Base-by-base conservation (phyloP, 805 yeast species). In the Candida sphagnicola region DNA sequence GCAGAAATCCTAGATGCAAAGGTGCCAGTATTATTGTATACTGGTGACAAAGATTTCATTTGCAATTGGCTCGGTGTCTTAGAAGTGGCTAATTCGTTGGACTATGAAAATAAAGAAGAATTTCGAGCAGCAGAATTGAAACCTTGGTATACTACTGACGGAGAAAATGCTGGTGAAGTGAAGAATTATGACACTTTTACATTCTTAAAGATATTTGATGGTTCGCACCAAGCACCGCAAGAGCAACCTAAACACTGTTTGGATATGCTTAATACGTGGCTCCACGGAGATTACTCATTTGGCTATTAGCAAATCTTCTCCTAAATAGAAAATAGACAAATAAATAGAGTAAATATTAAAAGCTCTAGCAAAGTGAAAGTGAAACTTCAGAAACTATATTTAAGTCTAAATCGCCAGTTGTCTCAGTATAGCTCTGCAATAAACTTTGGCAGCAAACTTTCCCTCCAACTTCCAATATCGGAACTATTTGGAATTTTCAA, bases 21-120 rank as follows among this genome's bases (percentile, higher is more conserved):
- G 18, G 53, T 86, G 26, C 95, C 95, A 8, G 89, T 87, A 2
- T 72, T 88, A 54, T 76, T 85, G 44, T 88, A 21, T 21, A 10
- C 24, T 21, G 24, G 24, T 21, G 24, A 21, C 10, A 21, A 21
- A 21, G 24, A 21, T 21, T 21, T 21, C 24, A 21, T 21, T 21
- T 21, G 24, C 24, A 21, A 21, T 21, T 21, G 6, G 6, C 24
- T 10, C 10, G 24, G 24, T 21, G 30, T 28, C 8, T 28, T 12
- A n/a, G 30, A 6, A 5, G 30, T 28, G 30, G 30, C 12, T 28
- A 6, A 28, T 28, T 5, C 16, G 6, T 28, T 28, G 13, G 30
- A 28, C 6, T 28, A 28, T 56, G 44, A 14, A 13, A 14, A 28
- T 21, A 6, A 21, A 68, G 70, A 37, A 61, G 67, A 47, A 71